Evolutionary conservation across 2,329 filamentous ascomycete genomes (phyloP).

Genomic region (Aureobasidium namibiae): DNA sequence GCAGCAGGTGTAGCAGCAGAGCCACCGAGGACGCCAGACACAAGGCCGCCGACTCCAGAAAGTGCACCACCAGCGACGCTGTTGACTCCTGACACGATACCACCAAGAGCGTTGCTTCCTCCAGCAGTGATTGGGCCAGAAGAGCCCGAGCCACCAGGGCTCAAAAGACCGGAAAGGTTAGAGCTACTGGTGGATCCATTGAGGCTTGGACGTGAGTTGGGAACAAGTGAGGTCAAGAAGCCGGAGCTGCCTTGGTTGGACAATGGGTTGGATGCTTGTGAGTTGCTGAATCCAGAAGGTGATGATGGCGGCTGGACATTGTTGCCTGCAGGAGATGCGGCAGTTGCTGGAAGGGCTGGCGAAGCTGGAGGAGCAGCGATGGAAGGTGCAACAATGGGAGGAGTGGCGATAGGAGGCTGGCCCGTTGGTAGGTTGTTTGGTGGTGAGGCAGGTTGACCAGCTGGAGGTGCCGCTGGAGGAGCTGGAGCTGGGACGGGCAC

Average conservation of each 20-base stretch:
- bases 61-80: neutral
- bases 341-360: neutral
- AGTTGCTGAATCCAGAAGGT: neutral
- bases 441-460: neutral
- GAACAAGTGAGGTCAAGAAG: slow-evolving; percentile 1
- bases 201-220: neutral
- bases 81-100: slow-evolving; percentile 4
- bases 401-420: neutral
- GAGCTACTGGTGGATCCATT: slow-evolving; percentile 3
- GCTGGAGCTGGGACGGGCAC: neutral
- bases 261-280: neutral
- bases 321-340: neutral
- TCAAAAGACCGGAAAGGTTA: neutral
- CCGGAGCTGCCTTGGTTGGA: neutral
- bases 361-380: neutral
- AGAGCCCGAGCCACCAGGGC: neutral
- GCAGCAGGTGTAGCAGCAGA: neutral
- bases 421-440: neutral
- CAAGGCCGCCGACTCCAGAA: neutral
- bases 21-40: neutral
- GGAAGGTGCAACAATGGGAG: neutral
- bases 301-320: neutral
- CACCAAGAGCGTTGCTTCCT: neutral
- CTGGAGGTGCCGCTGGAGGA: neutral
- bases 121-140: neutral